A percentile compares a stretch with the other conserved stretches of the same genome.
phyloP scores from a whole-genome alignment of 306 rosid species.

The Dryas alaskensis region DNA sequence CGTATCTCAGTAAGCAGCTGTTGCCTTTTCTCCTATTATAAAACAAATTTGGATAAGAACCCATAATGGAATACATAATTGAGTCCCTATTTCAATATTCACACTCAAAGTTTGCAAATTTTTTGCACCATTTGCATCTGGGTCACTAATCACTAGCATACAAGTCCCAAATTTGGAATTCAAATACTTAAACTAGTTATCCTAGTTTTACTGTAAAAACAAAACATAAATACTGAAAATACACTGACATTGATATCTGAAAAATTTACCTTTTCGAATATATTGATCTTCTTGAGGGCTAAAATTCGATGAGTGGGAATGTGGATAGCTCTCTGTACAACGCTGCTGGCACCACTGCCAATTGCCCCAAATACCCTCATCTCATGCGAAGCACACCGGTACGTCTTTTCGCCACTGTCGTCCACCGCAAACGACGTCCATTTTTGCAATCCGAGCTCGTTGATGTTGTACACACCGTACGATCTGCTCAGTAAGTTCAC shows the following conservation, averaged over 20 bases:
- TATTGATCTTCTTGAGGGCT: constrained; percentile 89
- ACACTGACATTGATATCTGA: background rate
- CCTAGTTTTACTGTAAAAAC: background rate
- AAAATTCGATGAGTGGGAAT: constrained; percentile 79
- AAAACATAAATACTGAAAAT: background rate
- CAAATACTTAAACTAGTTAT: background rate
- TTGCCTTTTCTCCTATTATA: constrained; percentile 86
- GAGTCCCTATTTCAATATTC: background rate
- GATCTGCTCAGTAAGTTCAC: constrained; percentile 87
- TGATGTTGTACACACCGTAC: constrained; percentile 85
- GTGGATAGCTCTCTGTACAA: constrained; percentile 95
- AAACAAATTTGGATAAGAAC: too few species aligned
- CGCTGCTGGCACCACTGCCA: constrained; percentile 95
- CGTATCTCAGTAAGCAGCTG: constrained; percentile 93
- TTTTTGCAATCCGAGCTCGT: constrained; percentile 90
- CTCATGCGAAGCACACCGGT: constrained; percentile 73
- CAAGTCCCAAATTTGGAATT: background rate
- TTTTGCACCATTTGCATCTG: background rate
- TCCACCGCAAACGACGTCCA: constrained; percentile 57
- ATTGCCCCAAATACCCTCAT: constrained; percentile 94
- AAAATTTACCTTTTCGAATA: constrained; percentile 77
- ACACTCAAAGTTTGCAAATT: background rate
- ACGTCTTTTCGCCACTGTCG: constrained; percentile 56
- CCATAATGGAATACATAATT: background rate
- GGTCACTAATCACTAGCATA: constrained; percentile 4